phyloP scores from a whole-genome alignment of 495 filamentous ascomycete species.

The Letharia lupina region DNA sequence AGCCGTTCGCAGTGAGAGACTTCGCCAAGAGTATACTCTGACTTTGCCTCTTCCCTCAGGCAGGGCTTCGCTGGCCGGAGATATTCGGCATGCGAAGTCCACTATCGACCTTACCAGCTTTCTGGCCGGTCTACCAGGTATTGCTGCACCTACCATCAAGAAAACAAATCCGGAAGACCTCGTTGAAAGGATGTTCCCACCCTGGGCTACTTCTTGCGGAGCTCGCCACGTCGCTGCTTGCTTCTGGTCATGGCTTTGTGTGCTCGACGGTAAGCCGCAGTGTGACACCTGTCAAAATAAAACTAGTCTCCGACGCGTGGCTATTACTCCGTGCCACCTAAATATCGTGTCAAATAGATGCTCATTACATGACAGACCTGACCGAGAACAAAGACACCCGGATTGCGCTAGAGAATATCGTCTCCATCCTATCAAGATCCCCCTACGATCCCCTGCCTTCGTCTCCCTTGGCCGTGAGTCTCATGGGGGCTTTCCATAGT shows the following conservation, averaged over 20 bases:
- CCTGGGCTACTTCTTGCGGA: background rate
- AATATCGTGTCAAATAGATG: background rate
- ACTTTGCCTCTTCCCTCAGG: background rate
- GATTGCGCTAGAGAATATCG: conserved; percentile 7
- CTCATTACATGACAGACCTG: conserved; percentile 12
- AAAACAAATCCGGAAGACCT: conserved; percentile 7
- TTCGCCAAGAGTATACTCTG: background rate
- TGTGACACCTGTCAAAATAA: background rate
- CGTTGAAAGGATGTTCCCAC: conserved; percentile 16
- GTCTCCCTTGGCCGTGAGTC: background rate
- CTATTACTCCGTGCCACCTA: background rate
- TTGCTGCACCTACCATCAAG: conserved; percentile 3
- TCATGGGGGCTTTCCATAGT: background rate
- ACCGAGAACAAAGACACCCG: conserved; percentile 14
- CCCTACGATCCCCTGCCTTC: conserved; percentile 8
- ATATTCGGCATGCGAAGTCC: background rate
- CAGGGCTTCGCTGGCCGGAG: background rate
- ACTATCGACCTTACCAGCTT: background rate
- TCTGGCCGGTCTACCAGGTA: background rate
- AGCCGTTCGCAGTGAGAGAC: background rate
- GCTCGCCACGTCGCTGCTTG: conserved; percentile 20
- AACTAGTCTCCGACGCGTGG: background rate
- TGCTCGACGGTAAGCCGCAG: conserved; percentile 20
- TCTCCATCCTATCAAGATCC: conserved; percentile 11
- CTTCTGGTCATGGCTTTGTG: conserved; percentile 22